Conservation (phyloP, 768 basidiomycete species). For the Tephrocybe sp. region DNA sequence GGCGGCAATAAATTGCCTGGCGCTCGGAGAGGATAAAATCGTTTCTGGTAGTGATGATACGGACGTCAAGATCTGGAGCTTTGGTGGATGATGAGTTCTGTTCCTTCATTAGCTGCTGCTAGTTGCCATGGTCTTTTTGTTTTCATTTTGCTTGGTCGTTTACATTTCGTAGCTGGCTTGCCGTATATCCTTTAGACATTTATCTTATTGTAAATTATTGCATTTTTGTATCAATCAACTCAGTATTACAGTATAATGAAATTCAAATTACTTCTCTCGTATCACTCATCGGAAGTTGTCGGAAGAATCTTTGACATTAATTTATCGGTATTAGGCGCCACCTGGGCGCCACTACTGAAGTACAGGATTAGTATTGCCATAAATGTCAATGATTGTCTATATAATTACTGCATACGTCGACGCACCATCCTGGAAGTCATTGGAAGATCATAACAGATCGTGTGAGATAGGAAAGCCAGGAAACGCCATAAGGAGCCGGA, state of each 20-base stretch:
- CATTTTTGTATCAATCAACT: neutral
- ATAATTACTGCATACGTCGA: neutral
- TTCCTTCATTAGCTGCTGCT: neutral
- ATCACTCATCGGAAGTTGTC: too few species aligned
- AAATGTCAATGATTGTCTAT: neutral
- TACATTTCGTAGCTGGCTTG: neutral
- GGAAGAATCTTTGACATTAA: too few species aligned
- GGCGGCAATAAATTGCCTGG: constrained; percentile 90
- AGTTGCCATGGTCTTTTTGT: constrained; percentile 5
- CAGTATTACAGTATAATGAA: too few species aligned
- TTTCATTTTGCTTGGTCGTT: constrained; percentile 7
- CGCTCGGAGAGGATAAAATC: constrained; percentile 91
- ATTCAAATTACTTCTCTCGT: neutral
- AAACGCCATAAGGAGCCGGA: neutral
- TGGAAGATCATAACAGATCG: neutral
- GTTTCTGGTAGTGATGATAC: constrained; percentile 96
- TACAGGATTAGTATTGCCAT: too few species aligned
- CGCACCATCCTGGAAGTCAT: neutral
- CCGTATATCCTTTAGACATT: neutral
- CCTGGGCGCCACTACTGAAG: too few species aligned
- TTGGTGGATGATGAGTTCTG: constrained; percentile 36
- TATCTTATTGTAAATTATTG: constrained; percentile 3
- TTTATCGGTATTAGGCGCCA: too few species aligned
- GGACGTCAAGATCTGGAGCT: constrained; percentile 84
- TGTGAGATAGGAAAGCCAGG: neutral